phyloP scores from a whole-genome alignment of 2,329 filamentous ascomycete species.

The Didymella pomorum region DNA sequence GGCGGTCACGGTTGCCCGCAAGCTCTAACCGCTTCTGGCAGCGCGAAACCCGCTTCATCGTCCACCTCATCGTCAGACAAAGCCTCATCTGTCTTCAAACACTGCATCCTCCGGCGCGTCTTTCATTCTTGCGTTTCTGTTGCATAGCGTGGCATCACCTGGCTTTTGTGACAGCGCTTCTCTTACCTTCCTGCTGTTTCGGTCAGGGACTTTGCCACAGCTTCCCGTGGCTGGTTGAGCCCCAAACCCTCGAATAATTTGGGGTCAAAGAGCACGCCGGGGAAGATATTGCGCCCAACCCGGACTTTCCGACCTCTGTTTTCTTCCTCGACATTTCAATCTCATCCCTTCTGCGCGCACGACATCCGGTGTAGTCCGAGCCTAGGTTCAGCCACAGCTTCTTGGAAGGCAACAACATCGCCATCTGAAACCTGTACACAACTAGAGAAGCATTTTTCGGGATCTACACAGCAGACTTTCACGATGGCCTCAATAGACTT shows the following conservation, averaged over 20 bases:
- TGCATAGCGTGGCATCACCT: slow-evolving; percentile 46
- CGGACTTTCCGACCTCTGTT: too few species aligned
- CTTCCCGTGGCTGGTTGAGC: slow-evolving; percentile 17
- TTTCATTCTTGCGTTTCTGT: slow-evolving; percentile 21
- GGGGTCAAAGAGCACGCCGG: neutral
- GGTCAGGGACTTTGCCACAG: slow-evolving; percentile 38
- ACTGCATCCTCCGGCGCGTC: slow-evolving; percentile 13
- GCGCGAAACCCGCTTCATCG: slow-evolving; percentile 22
- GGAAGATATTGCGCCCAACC: neutral
- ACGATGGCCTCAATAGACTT: slow-evolving; percentile 59
- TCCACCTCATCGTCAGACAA: slow-evolving; percentile 12
- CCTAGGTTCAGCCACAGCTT: neutral
- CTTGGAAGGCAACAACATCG: neutral
- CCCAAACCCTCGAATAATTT: neutral
- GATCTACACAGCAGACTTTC: neutral
- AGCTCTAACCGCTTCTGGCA: slow-evolving; percentile 21
- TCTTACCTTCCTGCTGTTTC: slow-evolving; percentile 31
- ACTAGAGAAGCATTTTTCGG: neutral
- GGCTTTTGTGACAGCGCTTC: slow-evolving; percentile 29
- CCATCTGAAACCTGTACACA: neutral
- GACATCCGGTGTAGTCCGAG: neutral
- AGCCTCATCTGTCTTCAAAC: neutral
- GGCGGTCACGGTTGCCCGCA: slow-evolving; percentile 25
- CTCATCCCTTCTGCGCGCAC: neutral
- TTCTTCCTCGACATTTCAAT: too few species aligned